Conservation (phyloP, 768 basidiomycete species). For the Mycena maculata region DNA sequence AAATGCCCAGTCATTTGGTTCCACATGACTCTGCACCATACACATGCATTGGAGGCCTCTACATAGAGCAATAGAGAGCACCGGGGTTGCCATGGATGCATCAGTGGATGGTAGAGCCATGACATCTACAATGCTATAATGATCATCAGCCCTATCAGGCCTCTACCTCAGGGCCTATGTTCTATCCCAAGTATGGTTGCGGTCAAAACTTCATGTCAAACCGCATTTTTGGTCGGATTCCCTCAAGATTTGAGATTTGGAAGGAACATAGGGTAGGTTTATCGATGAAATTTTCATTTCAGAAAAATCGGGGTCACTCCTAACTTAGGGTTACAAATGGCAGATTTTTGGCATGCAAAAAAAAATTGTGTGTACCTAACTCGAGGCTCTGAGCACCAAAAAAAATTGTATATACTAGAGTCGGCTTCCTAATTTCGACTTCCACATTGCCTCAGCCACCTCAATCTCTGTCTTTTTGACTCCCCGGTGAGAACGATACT, state of each 20-base stretch:
- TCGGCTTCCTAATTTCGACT: background rate
- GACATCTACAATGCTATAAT: too few species aligned
- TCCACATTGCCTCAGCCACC: background rate
- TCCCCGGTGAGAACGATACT: constrained; percentile 2
- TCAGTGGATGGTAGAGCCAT: too few species aligned
- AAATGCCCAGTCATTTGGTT: too few species aligned
- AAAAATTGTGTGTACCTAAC: background rate
- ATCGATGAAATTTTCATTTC: constrained; percentile 11
- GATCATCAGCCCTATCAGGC: too few species aligned
- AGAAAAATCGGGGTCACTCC: background rate
- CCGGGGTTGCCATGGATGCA: too few species aligned
- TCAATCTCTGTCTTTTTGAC: background rate
- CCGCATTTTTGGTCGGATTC: background rate
- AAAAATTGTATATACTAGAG: too few species aligned
- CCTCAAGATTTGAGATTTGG: background rate
- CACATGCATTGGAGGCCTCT: too few species aligned
- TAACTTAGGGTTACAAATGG: background rate
- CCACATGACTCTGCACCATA: too few species aligned
- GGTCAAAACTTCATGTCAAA: background rate
- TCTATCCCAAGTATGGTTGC: background rate
- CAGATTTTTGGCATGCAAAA: background rate
- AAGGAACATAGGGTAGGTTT: background rate
- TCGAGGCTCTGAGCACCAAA: too few species aligned
- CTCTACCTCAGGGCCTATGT: too few species aligned
- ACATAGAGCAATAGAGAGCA: too few species aligned